Evolutionary conservation across 306 rosid species (phyloP).

Genomic region (Morella rubra): DNA sequence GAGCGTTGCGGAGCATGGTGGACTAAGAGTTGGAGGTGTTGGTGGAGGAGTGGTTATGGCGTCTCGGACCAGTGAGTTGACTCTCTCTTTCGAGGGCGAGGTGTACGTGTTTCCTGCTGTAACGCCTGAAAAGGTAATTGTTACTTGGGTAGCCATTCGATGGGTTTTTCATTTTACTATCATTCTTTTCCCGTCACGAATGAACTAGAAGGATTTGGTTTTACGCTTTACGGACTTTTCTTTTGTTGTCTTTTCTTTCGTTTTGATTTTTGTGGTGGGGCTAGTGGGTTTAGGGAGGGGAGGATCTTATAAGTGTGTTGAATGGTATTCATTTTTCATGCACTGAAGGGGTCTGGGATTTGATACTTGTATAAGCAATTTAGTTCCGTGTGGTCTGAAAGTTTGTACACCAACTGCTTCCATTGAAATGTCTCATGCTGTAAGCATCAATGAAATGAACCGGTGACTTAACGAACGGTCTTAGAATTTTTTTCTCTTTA

Average conservation of each 20-base stretch:
- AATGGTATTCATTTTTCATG: not conserved
- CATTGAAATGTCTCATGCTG: too few relatives aligned
- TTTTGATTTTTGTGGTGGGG: not conserved
- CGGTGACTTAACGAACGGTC: too few relatives aligned
- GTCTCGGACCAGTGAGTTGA: constrained; percentile 82
- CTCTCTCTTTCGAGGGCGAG: constrained; percentile 96
- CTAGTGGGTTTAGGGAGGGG: not conserved
- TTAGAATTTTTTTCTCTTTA: too few relatives aligned
- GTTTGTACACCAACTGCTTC: too few relatives aligned
- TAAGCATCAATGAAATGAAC: too few relatives aligned
- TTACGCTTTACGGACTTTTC: not conserved
- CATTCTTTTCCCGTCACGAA: not conserved
- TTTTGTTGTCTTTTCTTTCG: not conserved
- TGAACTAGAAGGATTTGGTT: not conserved
- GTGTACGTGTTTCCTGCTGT: constrained; percentile 92
- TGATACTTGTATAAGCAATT: not conserved
- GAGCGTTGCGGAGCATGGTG: constrained; percentile 43
- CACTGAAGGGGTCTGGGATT: not conserved
- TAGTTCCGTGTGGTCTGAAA: too few relatives aligned
- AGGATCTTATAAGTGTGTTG: too few relatives aligned
- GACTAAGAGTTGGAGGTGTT: not conserved
- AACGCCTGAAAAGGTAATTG: constrained; percentile 74
- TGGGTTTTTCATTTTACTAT: constrained; percentile 3
- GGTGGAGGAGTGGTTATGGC: constrained; percentile 39
- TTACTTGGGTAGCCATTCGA: not conserved